Base-by-base conservation (phyloP, 2,329 filamentous ascomycete species). In the Pseudogymnoascus sp. region DNA sequence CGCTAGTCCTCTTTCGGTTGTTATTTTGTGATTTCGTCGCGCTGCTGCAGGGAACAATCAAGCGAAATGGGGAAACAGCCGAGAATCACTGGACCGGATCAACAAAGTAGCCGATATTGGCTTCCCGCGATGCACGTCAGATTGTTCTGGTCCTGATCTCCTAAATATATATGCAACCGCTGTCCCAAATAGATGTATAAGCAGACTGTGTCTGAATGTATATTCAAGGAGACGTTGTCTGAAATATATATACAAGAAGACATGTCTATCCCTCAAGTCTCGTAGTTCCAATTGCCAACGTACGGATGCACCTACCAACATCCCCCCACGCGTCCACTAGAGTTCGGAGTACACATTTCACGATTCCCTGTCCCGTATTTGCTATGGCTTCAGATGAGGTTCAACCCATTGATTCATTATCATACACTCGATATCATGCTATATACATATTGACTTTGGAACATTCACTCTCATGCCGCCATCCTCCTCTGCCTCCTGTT, bases 401-500 rank as follows among this genome's bases (percentile, higher is more conserved):
- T 31, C 43, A 53, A 16, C 43, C 14, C 14, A 11, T 31, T n/a
- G 7, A 25, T 28, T 56, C 49, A 56, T 56, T 56, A 36, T 56
- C 28, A 56, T 56, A 34, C 49, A 56, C 49, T 34, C 28, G 16
- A 53, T 34, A 34, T 18, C n/a, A 18, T 34, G 9, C 9, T 56
- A 56, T 56, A 21, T 56, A 56, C 28, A 56, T 34, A 31, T 56
- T 11, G 25, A 31, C 12, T 31, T 14, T 28, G 8, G 28, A 31
- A 23, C 14, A 53, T 16, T 43, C 18, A n/a, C 46, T 14, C 49
- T 67, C 31, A 67, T 59, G 69, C 70, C 56, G 71, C 69, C 46
- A 16, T 23, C 67, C 72, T 69, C 61, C 72, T 70, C 64, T 74
- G 72, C 62, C 67, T 74, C 46, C 72, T 69, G 59, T 73, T 74